Percentiles rank a stretch among this genome's conserved stretches.
Evolutionary conservation across 768 basidiomycete genomes (phyloP).

Genomic region (Boletus huronensis): DNA sequence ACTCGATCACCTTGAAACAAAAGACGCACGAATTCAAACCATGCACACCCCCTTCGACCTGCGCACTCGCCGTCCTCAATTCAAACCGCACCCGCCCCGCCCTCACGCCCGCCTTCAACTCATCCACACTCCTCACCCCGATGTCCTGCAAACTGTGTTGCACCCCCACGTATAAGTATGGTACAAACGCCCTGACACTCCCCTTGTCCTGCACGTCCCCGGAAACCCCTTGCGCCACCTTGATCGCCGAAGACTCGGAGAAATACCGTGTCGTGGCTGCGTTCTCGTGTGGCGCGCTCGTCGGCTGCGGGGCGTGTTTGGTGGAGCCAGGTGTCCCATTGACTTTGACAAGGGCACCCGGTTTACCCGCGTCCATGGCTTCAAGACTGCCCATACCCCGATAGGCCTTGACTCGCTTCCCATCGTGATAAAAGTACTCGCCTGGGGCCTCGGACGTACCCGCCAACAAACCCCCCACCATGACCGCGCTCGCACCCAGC

Average conservation of each 20-base stretch:
- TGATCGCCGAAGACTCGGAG: slow-evolving; percentile 66
- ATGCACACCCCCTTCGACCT: slow-evolving; percentile 94
- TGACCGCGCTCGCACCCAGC: slow-evolving; percentile 92
- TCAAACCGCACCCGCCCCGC: slow-evolving; percentile 81
- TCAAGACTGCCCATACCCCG: slow-evolving; percentile 97
- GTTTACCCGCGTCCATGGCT: slow-evolving; percentile 82
- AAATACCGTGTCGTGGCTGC: slow-evolving; percentile 86
- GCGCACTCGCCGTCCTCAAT: slow-evolving; percentile 89
- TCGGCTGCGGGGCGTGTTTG: slow-evolving; percentile 50
- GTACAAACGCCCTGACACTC: slow-evolving; percentile 87
- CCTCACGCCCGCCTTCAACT: slow-evolving; percentile 63
- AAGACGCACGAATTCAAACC: slow-evolving; percentile 88
- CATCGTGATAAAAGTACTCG: slow-evolving; percentile 99
- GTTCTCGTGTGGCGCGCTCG: slow-evolving; percentile 64
- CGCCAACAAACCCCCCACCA: slow-evolving; percentile 97
- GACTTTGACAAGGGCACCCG: slow-evolving; percentile 24
- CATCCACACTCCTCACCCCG: slow-evolving; percentile 66
- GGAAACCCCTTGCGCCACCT: slow-evolving; percentile 95
- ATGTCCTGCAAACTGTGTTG: slow-evolving; percentile 96
- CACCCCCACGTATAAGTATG: slow-evolving; percentile 75
- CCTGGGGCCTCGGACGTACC: slow-evolving; percentile 97
- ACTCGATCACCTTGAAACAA: not conserved
- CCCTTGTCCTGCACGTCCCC: slow-evolving; percentile 99
- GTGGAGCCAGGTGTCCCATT: slow-evolving; percentile 29
- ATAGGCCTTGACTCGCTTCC: slow-evolving; percentile 98